Evolutionary conservation across 345 rosid species (phyloP).

Genomic region (Sisymbrium altissimum): DNA sequence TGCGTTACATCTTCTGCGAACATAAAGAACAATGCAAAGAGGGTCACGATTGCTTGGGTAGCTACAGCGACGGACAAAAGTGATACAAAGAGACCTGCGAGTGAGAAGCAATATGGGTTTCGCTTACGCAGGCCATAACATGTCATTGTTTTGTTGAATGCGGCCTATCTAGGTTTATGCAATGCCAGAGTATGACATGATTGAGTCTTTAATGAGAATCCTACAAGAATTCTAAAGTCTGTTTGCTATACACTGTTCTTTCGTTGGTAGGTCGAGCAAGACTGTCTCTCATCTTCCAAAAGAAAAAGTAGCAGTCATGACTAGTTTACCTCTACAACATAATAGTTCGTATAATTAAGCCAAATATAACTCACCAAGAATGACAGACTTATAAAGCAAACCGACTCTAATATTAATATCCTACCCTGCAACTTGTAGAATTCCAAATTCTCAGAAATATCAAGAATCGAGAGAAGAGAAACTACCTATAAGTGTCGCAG

Average conservation of each 20-base stretch:
- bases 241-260: not conserved
- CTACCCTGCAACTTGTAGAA: not conserved
- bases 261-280: not conserved
- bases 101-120: too few species aligned
- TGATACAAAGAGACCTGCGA: too few species aligned
- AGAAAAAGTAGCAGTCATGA: not conserved
- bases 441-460: not conserved
- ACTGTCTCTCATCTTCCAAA: not conserved
- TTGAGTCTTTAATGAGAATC: not conserved
- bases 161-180: too few species aligned
- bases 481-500: not conserved
- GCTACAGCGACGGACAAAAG: too few species aligned
- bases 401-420: not conserved
- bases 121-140: too few species aligned
- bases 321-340: not conserved
- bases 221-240: not conserved
- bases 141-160: too few species aligned
- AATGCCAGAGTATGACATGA: not conserved
- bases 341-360: not conserved
- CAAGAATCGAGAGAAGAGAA: not conserved
- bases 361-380: not conserved
- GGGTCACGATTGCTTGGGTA: too few species aligned
- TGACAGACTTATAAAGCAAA: not conserved
- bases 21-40: too few species aligned
- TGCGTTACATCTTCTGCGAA: too few species aligned